Conservation (phyloP, 129 eudicot species). For the Lonicera japonica region DNA sequence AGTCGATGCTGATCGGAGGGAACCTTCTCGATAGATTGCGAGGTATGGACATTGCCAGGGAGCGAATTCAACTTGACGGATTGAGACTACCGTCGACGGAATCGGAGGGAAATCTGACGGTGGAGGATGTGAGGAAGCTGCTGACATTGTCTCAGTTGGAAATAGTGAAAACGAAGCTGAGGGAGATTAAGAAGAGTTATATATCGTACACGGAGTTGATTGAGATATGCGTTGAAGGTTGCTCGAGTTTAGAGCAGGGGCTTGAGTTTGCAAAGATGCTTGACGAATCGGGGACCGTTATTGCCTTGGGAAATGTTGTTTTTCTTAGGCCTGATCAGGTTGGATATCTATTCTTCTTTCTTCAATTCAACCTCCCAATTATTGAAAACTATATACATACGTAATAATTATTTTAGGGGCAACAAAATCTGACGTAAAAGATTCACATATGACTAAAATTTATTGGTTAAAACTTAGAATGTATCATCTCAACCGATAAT, state of each 20-base stretch:
- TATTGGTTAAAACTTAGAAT: too few species aligned
- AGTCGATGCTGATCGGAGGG: slow-evolving; percentile 39
- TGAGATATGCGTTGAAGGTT: slow-evolving; percentile 37
- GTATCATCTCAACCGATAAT: too few species aligned
- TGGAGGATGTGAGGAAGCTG: slow-evolving; percentile 64
- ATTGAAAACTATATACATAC: not conserved
- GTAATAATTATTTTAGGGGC: too few species aligned
- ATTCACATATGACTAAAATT: too few species aligned
- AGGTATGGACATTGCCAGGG: slow-evolving; percentile 42
- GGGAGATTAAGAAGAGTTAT: slow-evolving; percentile 26
- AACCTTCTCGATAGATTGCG: slow-evolving; percentile 43
- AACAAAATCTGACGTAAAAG: too few species aligned
- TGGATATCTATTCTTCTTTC: slow-evolving; percentile 14
- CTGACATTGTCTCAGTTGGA: slow-evolving; percentile 65
- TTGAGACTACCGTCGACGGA: slow-evolving; percentile 37
- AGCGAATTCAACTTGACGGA: slow-evolving; percentile 60
- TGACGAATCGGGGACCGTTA: slow-evolving; percentile 79
- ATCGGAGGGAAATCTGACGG: slow-evolving; percentile 41
- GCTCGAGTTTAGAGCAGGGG: slow-evolving; percentile 45
- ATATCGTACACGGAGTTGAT: slow-evolving; percentile 47
- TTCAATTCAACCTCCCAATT: not conserved
- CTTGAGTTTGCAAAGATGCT: slow-evolving; percentile 58
- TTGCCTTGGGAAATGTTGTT: slow-evolving; percentile 70
- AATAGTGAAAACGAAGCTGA: slow-evolving; percentile 46
- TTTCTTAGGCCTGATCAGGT: slow-evolving; percentile 92